phyloP scores from a whole-genome alignment of 1,139 yeast species.

The Blastobotrys aristatus region DNA sequence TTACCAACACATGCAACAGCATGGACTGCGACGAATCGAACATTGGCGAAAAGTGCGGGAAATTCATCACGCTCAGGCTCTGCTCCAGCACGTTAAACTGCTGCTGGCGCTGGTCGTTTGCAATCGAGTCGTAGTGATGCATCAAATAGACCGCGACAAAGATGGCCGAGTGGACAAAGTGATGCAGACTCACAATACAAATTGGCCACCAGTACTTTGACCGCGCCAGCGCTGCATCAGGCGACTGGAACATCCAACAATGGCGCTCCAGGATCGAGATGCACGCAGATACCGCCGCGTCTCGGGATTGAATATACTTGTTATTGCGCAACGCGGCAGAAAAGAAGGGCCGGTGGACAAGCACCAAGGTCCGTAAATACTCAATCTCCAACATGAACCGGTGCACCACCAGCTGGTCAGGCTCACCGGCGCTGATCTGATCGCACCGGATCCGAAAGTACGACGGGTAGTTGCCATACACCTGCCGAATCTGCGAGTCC shows the following conservation, averaged over 20 bases:
- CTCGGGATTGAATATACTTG: conserved; percentile 25
- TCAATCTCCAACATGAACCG: conserved; percentile 32
- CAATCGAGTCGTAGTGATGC: conserved; percentile 20
- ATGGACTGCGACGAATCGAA: conserved; percentile 19
- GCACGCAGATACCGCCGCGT: conserved; percentile 30
- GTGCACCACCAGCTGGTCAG: conserved; percentile 28
- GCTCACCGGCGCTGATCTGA: conserved; percentile 22
- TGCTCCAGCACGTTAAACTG: conserved; percentile 11
- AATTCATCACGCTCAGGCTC: conserved; percentile 17
- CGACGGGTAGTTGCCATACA: conserved; percentile 26
- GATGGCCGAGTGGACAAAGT: conserved; percentile 25
- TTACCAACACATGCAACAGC: conserved; percentile 17
- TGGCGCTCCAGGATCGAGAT: conserved; percentile 27
- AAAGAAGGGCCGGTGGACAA: conserved; percentile 32
- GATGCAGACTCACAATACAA: conserved; percentile 16
- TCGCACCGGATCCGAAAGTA: conserved; percentile 29
- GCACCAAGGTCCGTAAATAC: conserved; percentile 29
- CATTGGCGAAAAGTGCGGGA: conserved; percentile 16
- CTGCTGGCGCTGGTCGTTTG: conserved; percentile 14
- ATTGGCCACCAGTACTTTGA: conserved; percentile 23
- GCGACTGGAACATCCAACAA: conserved; percentile 30
- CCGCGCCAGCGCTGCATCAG: conserved; percentile 24
- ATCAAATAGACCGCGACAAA: conserved; percentile 23
- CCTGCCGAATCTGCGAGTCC: conserved; percentile 25
- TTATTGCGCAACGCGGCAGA: conserved; percentile 22